These are phyloP conservation scores for Kuraishia borneana DNA, from an alignment of 805 yeast species.

Conservation along the genomic window DNA sequence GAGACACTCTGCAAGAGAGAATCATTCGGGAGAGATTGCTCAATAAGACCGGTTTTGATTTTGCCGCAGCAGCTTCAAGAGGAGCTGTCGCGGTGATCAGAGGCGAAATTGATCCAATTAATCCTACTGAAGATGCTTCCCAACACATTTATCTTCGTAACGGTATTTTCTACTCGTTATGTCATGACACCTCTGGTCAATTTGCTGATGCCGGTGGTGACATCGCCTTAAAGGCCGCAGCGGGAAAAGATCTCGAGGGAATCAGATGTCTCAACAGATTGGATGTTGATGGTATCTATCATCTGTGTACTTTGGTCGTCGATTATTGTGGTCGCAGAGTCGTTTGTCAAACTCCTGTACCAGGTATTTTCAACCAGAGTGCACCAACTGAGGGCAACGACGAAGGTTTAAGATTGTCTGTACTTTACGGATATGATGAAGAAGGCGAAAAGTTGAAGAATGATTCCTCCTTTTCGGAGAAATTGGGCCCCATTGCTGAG, in stretches of 20 bases:
- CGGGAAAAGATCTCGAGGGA: slow-evolving; percentile 68
- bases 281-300: slow-evolving; percentile 52
- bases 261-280: slow-evolving; percentile 57
- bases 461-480: slow-evolving; percentile 29
- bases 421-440: slow-evolving; percentile 71
- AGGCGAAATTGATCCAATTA: slow-evolving; percentile 68
- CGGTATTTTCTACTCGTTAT: slow-evolving; percentile 80
- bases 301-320: slow-evolving; percentile 73
- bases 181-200: slow-evolving; percentile 56
- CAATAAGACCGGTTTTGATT: slow-evolving; percentile 63
- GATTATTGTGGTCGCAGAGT: slow-evolving; percentile 86
- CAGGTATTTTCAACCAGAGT: slow-evolving; percentile 63
- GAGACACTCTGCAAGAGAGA: slow-evolving; percentile 47
- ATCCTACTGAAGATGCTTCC: slow-evolving; percentile 57
- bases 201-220: slow-evolving; percentile 65
- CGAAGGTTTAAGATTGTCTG: slow-evolving; percentile 22
- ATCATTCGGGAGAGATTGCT: slow-evolving; percentile 66
- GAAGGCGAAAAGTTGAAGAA: slow-evolving; percentile 21
- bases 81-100: slow-evolving; percentile 71
- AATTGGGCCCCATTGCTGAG: slow-evolving; percentile 52
- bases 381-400: slow-evolving; percentile 26
- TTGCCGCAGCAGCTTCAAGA: slow-evolving; percentile 61
- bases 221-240: slow-evolving; percentile 75
- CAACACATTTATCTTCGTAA: slow-evolving; percentile 65
- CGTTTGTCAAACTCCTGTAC: slow-evolving; percentile 91